Evolutionary conservation across 805 yeast genomes (phyloP).

Genomic region (Kodamaea jinghongensis): DNA sequence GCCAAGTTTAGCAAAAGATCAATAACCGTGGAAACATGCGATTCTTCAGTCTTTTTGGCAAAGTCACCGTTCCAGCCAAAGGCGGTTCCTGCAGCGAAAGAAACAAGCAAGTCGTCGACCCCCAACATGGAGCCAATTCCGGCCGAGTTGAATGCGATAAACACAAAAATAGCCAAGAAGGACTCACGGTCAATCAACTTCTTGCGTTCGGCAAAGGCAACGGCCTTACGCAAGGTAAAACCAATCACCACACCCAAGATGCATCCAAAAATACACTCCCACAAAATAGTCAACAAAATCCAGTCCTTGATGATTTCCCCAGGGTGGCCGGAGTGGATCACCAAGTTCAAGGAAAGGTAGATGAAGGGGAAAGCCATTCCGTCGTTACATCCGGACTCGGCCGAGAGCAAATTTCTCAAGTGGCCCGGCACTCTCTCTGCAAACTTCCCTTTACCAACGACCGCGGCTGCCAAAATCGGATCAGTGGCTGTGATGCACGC

Average conservation of each 20-base stretch:
- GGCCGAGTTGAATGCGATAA: slow-evolving; percentile 78
- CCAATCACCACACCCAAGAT: slow-evolving; percentile 74
- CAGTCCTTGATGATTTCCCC: slow-evolving; percentile 75
- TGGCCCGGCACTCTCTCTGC: slow-evolving; percentile 94
- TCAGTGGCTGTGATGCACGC: slow-evolving; percentile 95
- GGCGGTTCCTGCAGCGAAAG: slow-evolving; percentile 92
- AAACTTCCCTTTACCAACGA: slow-evolving; percentile 90
- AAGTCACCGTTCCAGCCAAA: slow-evolving; percentile 95
- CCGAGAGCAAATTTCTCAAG: slow-evolving; percentile 74
- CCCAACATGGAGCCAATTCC: slow-evolving; percentile 89
- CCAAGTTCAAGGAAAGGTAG: slow-evolving; percentile 62
- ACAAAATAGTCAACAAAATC: slow-evolving; percentile 71
- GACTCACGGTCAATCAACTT: slow-evolving; percentile 84
- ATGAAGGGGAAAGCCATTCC: slow-evolving; percentile 96
- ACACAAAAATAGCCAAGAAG: slow-evolving; percentile 78
- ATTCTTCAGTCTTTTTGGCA: slow-evolving; percentile 75
- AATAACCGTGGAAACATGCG: slow-evolving; percentile 86
- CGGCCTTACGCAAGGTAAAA: slow-evolving; percentile 62
- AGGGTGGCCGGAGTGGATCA: slow-evolving; percentile 63
- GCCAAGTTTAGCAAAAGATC: slow-evolving; percentile 80
- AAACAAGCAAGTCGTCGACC: slow-evolving; percentile 81
- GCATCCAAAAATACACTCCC: slow-evolving; percentile 80
- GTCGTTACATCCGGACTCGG: slow-evolving; percentile 89
- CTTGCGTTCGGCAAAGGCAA: slow-evolving; percentile 67
- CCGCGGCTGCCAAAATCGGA: slow-evolving; percentile 93